phyloP scores from a whole-genome alignment of 495 filamentous ascomycete genomes.

The Tuber brumale region DNA sequence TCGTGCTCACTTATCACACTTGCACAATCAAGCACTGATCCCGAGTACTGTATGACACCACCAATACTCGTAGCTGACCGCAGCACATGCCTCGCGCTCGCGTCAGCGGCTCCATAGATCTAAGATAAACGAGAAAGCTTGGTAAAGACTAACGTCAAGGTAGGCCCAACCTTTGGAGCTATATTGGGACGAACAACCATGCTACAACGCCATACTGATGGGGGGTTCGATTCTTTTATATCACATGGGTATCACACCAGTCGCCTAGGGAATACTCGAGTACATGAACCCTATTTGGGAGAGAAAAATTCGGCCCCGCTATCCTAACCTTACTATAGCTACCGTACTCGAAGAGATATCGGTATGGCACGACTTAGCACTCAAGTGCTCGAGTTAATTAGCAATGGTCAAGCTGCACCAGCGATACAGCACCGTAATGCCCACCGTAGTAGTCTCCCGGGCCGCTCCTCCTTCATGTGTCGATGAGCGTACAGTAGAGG shows the following conservation, averaged over 20 bases:
- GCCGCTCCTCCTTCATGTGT: not conserved
- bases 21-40: not conserved
- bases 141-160: not conserved
- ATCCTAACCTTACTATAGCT: not conserved
- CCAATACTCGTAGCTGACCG: not conserved
- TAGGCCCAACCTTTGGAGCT: not conserved
- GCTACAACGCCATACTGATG: not conserved
- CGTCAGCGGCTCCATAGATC: not conserved
- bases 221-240: not conserved
- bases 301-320: not conserved
- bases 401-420: not conserved
- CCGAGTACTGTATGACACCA: not conserved
- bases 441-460: not conserved
- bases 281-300: not conserved
- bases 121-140: slow-evolving; percentile 2
- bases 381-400: not conserved
- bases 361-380: not conserved
- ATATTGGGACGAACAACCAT: not conserved
- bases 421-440: not conserved
- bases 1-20: not conserved
- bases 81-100: not conserved
- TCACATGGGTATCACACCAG: not conserved
- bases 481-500: not conserved
- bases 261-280: not conserved
- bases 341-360: not conserved